Evolutionary conservation across 495 filamentous ascomycete genomes (phyloP).

Genomic region (Penicillium soppii): DNA sequence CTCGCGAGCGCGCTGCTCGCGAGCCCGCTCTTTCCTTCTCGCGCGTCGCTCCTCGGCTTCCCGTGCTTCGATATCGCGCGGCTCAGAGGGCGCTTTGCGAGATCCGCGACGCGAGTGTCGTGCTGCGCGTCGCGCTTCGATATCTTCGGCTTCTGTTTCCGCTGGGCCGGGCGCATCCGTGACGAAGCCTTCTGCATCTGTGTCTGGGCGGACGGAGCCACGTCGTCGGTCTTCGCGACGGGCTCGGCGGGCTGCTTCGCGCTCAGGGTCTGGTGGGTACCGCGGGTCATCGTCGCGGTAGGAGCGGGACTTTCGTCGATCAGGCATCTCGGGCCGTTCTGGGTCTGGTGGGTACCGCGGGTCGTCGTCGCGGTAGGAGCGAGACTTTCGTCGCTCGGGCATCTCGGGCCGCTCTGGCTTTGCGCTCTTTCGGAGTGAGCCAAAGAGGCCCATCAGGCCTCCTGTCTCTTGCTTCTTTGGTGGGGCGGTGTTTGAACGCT

Average conservation of each 20-base stretch:
- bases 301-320: slow-evolving; percentile 41
- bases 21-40: slow-evolving; percentile 36
- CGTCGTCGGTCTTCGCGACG: slow-evolving; percentile 45
- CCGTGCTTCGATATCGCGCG: slow-evolving; percentile 28
- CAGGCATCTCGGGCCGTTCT: slow-evolving; percentile 40
- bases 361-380: slow-evolving; percentile 41
- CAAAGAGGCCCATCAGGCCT: slow-evolving; percentile 50
- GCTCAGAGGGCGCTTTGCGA: slow-evolving; percentile 35
- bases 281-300: slow-evolving; percentile 37
- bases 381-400: slow-evolving; percentile 41
- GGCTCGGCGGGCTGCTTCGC: slow-evolving; percentile 41
- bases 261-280: slow-evolving; percentile 39
- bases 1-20: slow-evolving; percentile 41
- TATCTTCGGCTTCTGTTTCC: slow-evolving; percentile 51
- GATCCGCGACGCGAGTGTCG: slow-evolving; percentile 40
- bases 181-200: slow-evolving; percentile 44
- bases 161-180: slow-evolving; percentile 37
- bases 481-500: slow-evolving; percentile 40
- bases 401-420: slow-evolving; percentile 36
- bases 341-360: slow-evolving; percentile 32
- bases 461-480: slow-evolving; percentile 46
- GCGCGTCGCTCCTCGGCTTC: slow-evolving; percentile 48
- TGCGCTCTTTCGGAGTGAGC: slow-evolving; percentile 40
- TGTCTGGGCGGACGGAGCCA: slow-evolving; percentile 40
- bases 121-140: slow-evolving; percentile 52